Evolutionary conservation across 805 yeast species (phyloP), one percentile per base, ranked within the genome.

Genomic region (Kazachstania psychrophila): DNA sequence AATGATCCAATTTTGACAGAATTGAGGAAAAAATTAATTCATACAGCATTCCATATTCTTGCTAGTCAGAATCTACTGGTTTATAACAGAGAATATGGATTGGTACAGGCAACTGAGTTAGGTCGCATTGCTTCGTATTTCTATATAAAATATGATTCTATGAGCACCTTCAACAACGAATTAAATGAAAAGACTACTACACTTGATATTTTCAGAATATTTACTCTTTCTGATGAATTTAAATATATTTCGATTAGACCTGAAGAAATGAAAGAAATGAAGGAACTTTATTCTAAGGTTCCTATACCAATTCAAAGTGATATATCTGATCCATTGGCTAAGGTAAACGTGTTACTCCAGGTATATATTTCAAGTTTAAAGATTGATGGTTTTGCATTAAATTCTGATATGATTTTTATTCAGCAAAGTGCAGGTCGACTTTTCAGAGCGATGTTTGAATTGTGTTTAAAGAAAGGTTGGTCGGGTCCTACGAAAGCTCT

Each of bases 351-450:
- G 6, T 58, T 92, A 25, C 61, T 92, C 10, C 98, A 92, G 52
- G 73, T 95, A 0, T 86, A 83, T 49, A 83, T 92, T n/a, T 82
- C 96, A 1, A 61, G 78, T 25, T 62, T 88, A 17, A 63, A 67
- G 8, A 64, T 92, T 13, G 92, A 82, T 1, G 97, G 97, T 0
- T 84, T 85, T 62, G 96, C 96, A 0, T 61, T 94, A 42, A 76
- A 81, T 70, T 77, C 95, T 0, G 99, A 92, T 63, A 86, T 88
- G 95, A 69, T 85, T 3, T 92, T 84, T 54, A 75, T 92, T 28
- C 82, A 92, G 0, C 97, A 92, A 58, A 85, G 94, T 28, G 96
- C 96, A 1, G 89, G 94, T 3, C 71, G 99, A 52, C 59, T 92
- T 26, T 65, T 88, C 38, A 64, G 96, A 39, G 96, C 97, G 0